A percentile compares a stretch with the other conserved stretches of the same genome.
Evolutionary conservation across 768 basidiomycete genomes (phyloP).

Genomic region (Mycena haematopus): DNA sequence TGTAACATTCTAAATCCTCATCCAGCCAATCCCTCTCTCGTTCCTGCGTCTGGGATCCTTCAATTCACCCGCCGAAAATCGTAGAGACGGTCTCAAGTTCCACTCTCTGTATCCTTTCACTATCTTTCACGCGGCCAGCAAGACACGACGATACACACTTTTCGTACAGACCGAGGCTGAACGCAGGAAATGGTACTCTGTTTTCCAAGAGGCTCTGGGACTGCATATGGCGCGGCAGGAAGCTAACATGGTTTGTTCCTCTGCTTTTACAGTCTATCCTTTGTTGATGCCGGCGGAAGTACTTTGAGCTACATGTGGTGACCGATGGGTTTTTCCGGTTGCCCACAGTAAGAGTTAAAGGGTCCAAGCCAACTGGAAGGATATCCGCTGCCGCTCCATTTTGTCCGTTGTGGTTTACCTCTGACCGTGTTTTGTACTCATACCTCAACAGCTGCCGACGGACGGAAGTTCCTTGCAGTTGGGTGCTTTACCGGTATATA

Average conservation of each 20-base stretch:
- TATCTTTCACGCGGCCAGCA: constrained; percentile 71
- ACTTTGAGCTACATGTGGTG: constrained; percentile 65
- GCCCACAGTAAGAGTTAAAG: constrained; percentile 42
- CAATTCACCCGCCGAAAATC: constrained; percentile 59
- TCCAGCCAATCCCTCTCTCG: constrained; percentile 79
- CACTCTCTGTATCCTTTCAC: constrained; percentile 77
- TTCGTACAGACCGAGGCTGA: constrained; percentile 64
- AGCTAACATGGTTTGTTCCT: constrained; percentile 67
- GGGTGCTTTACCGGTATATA: constrained; percentile 77
- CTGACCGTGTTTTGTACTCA: constrained; percentile 3
- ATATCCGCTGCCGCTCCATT: constrained; percentile 68
- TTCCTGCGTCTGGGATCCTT: constrained; percentile 79
- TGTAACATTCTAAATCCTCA: constrained; percentile 7
- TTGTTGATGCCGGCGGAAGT: constrained; percentile 48
- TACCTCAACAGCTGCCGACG: constrained; percentile 48
- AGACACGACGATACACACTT: constrained; percentile 72
- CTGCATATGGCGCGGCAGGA: constrained; percentile 72
- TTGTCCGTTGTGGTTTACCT: constrained; percentile 42
- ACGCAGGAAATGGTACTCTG: constrained; percentile 68
- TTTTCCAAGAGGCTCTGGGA: constrained; percentile 66
- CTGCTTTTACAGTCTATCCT: background rate
- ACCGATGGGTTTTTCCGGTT: constrained; percentile 69
- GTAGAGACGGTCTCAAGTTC: constrained; percentile 67
- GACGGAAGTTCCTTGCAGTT: constrained; percentile 65
- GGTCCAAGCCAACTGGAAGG: constrained; percentile 57